Base-by-base conservation (phyloP, 23 red algal genomes). In the Gracilaria caudata region DNA sequence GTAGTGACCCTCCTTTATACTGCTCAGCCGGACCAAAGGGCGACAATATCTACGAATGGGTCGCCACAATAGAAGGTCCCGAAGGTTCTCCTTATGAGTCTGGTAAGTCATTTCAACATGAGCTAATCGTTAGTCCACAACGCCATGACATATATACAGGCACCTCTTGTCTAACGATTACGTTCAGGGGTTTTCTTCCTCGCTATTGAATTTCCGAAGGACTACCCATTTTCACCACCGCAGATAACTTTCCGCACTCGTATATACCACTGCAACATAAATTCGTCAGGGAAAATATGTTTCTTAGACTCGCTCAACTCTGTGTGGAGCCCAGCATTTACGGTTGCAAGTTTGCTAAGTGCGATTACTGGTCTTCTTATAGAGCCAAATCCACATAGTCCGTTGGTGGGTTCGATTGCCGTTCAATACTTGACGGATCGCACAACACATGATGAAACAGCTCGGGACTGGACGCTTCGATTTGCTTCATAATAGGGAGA, bases 201-300 rank as follows among this genome's bases (percentile, higher is more conserved):
- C 44, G 89, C 92, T 37, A 81, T 99, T 66, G 71, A 82, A 21
- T 99, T 99, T 77, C 97, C 97, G 19, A 72, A 74, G 11, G 90
- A 99, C 51, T 99, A 99, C 64, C 97, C 97, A 24, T 99, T 99
- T 71, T 78, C 89, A 13, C 87, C 97, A n/a, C 97, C 97, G 11
- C 61, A 77, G 47, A 86, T 99, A 19, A 86, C 92, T 17, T 95
- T 99, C 46, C 92, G 97, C 74, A 95, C 97, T 38, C 93, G 97
- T 41, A 95, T 99, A 28, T 99, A 96, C 80, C 97, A 99, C 64
- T 95, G 93, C 63, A 99, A 99, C 57, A 89, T 99, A 68, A 94
- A 94, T 35, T 87, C 84, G 17, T 59, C 78, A 38, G 93, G 97
- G 17, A 66, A 91, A 77, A 73, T 99, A 44, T 88, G 93, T 73